Evolutionary conservation across 768 basidiomycete genomes (phyloP).

Genomic region (Galerina sulciceps): DNA sequence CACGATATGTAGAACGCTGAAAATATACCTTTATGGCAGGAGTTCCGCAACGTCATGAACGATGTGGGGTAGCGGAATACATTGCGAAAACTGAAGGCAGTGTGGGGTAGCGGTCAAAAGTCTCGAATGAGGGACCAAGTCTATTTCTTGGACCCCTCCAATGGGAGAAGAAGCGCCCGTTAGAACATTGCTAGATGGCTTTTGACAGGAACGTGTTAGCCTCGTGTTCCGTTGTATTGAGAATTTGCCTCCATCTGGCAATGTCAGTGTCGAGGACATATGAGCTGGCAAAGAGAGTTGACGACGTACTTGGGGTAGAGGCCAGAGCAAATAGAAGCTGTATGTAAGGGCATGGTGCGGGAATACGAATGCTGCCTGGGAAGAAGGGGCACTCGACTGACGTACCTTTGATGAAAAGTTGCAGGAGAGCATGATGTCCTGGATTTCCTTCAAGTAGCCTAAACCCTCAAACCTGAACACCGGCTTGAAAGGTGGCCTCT

Average conservation of each 20-base stretch:
- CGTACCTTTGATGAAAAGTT: neutral
- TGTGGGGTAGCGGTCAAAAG: no score
- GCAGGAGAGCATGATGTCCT: constrained; percentile 2
- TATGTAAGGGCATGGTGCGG: neutral
- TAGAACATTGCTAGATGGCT: constrained; percentile 8
- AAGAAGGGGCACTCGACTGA: neutral
- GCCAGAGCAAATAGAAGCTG: neutral
- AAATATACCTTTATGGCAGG: no score
- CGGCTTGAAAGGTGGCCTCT: neutral
- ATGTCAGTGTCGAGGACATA: constrained; percentile 1
- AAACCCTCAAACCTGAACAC: neutral
- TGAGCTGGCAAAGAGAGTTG: neutral
- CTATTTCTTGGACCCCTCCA: neutral
- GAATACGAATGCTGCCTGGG: no score
- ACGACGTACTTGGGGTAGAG: no score
- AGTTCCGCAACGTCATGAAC: no score
- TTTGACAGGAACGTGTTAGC: constrained; percentile 18
- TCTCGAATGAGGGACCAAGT: neutral
- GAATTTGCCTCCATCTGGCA: neutral
- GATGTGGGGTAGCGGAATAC: no score
- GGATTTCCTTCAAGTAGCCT: neutral
- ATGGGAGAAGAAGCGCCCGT: constrained; percentile 22
- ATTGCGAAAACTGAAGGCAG: no score
- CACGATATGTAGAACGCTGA: no score
- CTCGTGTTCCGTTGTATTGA: constrained; percentile 3